Evolutionary conservation across 352 stramenopile species (phyloP), one percentile per base, ranked within the genome.

Genomic region (Phytophthora kernoviae): DNA sequence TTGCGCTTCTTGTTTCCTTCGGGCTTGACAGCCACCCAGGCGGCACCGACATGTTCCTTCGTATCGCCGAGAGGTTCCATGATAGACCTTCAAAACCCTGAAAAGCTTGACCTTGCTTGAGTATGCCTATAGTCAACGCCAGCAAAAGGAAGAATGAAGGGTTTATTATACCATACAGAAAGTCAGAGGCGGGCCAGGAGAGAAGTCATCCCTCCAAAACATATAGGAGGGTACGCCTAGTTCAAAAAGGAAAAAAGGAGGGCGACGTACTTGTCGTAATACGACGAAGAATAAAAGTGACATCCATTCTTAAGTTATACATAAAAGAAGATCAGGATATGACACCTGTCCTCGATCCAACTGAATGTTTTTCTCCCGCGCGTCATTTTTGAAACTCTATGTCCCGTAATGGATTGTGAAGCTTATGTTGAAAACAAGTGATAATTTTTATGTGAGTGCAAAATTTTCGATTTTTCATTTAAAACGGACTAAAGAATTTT

Each of bases 1-100:
- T 93, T 93, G 77, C 87, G 87, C 82, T 96, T 95, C 78, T 95
- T 95, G 42, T 77, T 81, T 36, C 85, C 77, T n/a, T 72, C 58
- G 48, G 89, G 91, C 63, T 75, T 75, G 40, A 88, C 59, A n/a
- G 79, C 76, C 36, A 76, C 68, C 84, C 84, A 93, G 24, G 79
- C 70, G 44, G 79, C 77, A 22, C 71, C 79, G 1, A 58, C 74
- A 81, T 88, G 77, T 59, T 90, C 80, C 27, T 77, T 79, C 46
- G 67, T 61, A 18, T 68, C 72, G 7, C 70, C 81, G 51, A 93
- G 76, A 62, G 84, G 84, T 68, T 93, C 84, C 84, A 93, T 93
- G 14, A 22, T 33, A 54, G 50, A 36, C 21, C 52, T 27, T 52
- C n/a, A 39, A 48, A 63, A 55, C 48, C 24, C 58, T 54, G 66